phyloP scores from a whole-genome alignment of 441 rosid species.

The Manihot esculenta region DNA sequence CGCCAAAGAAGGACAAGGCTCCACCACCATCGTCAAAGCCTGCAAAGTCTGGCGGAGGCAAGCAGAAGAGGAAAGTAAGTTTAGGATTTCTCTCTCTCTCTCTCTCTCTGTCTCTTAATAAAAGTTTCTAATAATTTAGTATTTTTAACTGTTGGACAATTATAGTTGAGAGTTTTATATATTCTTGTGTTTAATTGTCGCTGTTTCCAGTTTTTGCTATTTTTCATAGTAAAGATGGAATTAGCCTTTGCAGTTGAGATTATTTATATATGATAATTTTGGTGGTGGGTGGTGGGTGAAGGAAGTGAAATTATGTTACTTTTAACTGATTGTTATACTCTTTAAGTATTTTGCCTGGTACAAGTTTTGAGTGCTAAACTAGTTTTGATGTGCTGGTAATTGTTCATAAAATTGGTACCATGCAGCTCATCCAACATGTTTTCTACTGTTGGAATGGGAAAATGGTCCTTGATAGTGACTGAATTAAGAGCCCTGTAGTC shows the following conservation, averaged over 20 bases:
- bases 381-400: neutral
- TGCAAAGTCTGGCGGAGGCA: too few species aligned
- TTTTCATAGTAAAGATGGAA: neutral
- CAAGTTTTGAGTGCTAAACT: neutral
- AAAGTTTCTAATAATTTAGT: too few species aligned
- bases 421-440: too few species aligned
- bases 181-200: too few species aligned
- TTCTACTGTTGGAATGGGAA: too few species aligned
- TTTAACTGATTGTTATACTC: neutral
- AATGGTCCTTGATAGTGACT: too few species aligned
- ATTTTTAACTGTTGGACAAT: neutral
- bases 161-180: too few species aligned
- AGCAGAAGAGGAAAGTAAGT: constrained; percentile 64
- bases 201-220: neutral
- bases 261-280: neutral
- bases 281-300: neutral
- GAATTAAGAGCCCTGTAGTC: too few species aligned
- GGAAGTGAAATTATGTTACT: neutral
- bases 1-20: constrained; percentile 66
- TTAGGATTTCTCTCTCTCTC: too few species aligned
- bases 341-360: too few species aligned
- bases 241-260: neutral
- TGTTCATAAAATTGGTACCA: too few species aligned
- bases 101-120: too few species aligned
- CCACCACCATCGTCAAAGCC: constrained; percentile 62